phyloP scores from a whole-genome alignment of 306 rosid species.

The Quercus robur region DNA sequence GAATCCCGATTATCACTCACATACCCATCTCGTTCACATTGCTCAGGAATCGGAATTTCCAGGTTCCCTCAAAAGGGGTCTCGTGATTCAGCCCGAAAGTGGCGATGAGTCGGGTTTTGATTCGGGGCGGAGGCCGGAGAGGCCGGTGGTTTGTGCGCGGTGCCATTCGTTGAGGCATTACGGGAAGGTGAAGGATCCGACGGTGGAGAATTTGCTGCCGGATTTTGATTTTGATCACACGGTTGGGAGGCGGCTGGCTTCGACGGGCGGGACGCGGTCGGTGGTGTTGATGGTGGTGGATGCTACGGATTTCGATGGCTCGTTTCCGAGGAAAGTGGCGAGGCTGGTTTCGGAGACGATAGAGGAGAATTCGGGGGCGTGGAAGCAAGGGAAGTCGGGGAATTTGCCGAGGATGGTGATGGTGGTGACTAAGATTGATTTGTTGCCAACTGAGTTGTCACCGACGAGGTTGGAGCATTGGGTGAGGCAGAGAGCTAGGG shows the following conservation, averaged over 20 bases:
- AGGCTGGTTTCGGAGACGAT: constrained; percentile 65
- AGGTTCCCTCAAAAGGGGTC: constrained; percentile 61
- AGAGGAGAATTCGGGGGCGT: constrained; percentile 57
- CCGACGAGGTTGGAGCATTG: constrained; percentile 82
- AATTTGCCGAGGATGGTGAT: constrained; percentile 87
- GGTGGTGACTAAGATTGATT: constrained; percentile 78
- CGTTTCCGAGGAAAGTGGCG: constrained; percentile 79
- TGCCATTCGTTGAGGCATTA: constrained; percentile 91
- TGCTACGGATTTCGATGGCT: constrained; percentile 83
- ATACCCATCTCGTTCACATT: constrained; percentile 50
- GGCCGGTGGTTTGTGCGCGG: constrained; percentile 80
- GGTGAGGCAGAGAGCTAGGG: constrained; percentile 89
- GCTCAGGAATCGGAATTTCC: constrained; percentile 68
- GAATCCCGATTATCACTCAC: constrained; percentile 45
- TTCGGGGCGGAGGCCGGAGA: constrained; percentile 15
- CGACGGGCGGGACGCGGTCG: constrained; percentile 57
- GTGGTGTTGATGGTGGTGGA: constrained; percentile 89
- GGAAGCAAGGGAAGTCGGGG: constrained; percentile 85
- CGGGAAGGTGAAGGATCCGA: constrained; percentile 85
- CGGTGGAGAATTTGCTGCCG: constrained; percentile 78
- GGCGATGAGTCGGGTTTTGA: constrained; percentile 6
- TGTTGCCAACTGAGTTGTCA: constrained; percentile 70
- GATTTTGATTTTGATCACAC: constrained; percentile 90
- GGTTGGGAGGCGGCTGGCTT: constrained; percentile 69
- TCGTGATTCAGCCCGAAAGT: constrained; percentile 47